These are phyloP conservation scores for Nicotiana obtusifolia DNA, from an alignment of 257 asterid genomes.

Conservation along the genomic window DNA sequence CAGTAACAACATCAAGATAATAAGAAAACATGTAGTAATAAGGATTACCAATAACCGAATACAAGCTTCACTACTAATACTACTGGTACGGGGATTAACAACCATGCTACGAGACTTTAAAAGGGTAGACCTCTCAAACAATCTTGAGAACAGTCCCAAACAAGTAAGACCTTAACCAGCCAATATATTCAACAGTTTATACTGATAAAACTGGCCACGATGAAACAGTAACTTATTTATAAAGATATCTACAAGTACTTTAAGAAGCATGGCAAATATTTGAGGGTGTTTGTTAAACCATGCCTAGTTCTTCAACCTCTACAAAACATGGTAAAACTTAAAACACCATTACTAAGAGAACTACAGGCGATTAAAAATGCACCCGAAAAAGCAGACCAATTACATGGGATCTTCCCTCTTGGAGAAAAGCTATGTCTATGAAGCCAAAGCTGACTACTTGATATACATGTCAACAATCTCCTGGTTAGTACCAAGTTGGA, in stretches of 20 bases:
- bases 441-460: conserved; percentile 7
- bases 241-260: conserved; percentile 22
- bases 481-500: conserved; percentile 48
- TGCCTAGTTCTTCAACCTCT: conserved; percentile 18
- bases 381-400: conserved; percentile 9
- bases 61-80: too few relatives aligned
- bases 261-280: conserved; percentile 28
- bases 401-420: neutral
- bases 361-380: conserved; percentile 21
- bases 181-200: conserved; percentile 31
- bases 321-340: conserved; percentile 13
- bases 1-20: too few relatives aligned
- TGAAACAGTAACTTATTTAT: conserved; percentile 27
- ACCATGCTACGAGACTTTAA: neutral
- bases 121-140: neutral
- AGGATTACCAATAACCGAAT: too few relatives aligned
- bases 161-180: conserved; percentile 7
- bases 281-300: conserved; percentile 33
- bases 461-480: neutral
- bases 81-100: neutral
- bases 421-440: neutral
- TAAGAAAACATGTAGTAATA: too few relatives aligned
- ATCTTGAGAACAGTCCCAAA: neutral
- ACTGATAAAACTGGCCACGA: neutral
- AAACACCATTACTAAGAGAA: conserved; percentile 19